Evolutionary conservation across 495 filamentous ascomycete genomes (phyloP).

Genomic region (Endocarpon pusillum): DNA sequence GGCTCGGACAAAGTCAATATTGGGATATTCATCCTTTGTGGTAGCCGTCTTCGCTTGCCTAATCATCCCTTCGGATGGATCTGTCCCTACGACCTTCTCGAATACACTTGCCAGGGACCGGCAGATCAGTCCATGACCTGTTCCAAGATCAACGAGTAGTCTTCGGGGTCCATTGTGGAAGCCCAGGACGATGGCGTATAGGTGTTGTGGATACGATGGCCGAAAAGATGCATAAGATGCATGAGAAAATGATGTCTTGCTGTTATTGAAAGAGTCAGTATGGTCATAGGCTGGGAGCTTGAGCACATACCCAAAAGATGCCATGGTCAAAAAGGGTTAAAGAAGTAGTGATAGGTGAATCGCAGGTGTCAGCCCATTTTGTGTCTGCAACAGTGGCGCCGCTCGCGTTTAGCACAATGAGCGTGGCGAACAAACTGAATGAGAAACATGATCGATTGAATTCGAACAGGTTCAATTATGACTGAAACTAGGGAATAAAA

Average conservation of each 20-base stretch:
- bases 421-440: no score
- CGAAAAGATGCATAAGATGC: slow-evolving; percentile 42
- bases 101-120: slow-evolving; percentile 34
- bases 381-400: no score
- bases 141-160: slow-evolving; percentile 40
- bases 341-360: no score
- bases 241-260: slow-evolving; percentile 34
- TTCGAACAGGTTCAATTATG: no score
- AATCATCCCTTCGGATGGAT: slow-evolving; percentile 43
- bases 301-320: no score
- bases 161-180: slow-evolving; percentile 29
- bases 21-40: slow-evolving; percentile 19
- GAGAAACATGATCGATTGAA: no score
- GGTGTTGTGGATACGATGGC: slow-evolving; percentile 37
- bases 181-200: slow-evolving; percentile 36
- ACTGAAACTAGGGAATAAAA: no score
- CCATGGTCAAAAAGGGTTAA: no score
- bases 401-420: no score
- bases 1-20: slow-evolving; percentile 28
- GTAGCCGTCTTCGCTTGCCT: slow-evolving; percentile 30
- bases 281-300: no score
- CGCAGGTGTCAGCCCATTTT: no score
- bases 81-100: slow-evolving; percentile 30
- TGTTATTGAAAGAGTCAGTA: no score
- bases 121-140: slow-evolving; percentile 41